phyloP scores from a whole-genome alignment of 2,329 filamentous ascomycete genomes.

The Blastomyces parvus region DNA sequence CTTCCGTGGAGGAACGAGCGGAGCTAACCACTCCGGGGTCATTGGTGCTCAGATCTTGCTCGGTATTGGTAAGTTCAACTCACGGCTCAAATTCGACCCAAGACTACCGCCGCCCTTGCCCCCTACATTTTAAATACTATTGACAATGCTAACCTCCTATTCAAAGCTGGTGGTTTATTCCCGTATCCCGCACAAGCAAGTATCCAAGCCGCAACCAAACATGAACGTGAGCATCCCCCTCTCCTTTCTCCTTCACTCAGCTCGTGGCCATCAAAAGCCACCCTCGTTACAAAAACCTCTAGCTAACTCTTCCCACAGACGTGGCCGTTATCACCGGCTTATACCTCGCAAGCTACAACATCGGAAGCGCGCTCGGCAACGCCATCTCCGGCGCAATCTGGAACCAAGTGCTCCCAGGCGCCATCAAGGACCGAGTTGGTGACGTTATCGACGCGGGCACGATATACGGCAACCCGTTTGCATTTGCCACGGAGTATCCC shows the following conservation, averaged over 20 bases:
- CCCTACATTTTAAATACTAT: not conserved
- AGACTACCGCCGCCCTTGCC: not conserved
- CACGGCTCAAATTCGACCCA: not conserved
- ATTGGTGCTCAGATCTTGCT: conserved; percentile 55
- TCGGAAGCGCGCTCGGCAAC: conserved; percentile 52
- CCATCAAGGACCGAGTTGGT: conserved; percentile 33
- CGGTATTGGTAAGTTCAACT: conserved; percentile 40
- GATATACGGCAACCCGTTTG: conserved; percentile 38
- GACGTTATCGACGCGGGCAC: conserved; percentile 33
- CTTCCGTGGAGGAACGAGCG: conserved; percentile 46
- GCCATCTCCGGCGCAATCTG: conserved; percentile 54
- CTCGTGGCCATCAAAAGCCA: not conserved
- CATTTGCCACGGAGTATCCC: conserved; percentile 29
- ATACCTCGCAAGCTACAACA: conserved; percentile 54
- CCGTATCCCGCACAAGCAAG: conserved; percentile 43
- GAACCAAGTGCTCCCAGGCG: conserved; percentile 47
- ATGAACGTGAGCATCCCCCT: conserved; percentile 31
- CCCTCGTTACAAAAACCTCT: not conserved
- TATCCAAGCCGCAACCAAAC: conserved; percentile 43
- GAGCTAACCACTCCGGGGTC: conserved; percentile 44
- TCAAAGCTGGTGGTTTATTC: conserved; percentile 50
- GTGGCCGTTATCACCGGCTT: conserved; percentile 56
- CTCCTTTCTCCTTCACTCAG: not conserved
- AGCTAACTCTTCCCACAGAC: conserved; percentile 25
- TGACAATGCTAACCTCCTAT: not conserved